Base-by-base conservation (phyloP, 139 green algal species). In the Coelastrella sp. region DNA sequence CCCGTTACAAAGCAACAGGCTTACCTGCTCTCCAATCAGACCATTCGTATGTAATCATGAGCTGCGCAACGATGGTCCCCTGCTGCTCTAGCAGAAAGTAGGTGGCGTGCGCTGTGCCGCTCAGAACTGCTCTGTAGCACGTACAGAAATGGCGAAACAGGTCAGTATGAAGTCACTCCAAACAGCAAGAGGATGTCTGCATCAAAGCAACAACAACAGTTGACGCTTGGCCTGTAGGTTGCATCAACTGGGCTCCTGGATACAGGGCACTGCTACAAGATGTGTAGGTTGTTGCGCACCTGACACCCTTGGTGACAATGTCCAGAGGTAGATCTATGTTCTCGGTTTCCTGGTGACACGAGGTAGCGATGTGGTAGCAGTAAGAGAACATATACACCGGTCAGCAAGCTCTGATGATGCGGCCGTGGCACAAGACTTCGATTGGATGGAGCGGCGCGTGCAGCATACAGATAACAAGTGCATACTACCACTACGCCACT, bases 21-120 rank as follows among this genome's bases (percentile, higher is more conserved):
- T 73, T 17, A 76, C 74, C 74, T 17, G 74, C 74, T 58, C 74
- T 13, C 74, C 74, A 80, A 23, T 80, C 74, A 23, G 74, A 80
- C 94, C 94, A 96, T 74, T 96, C 94, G 54, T 90, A 92, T 13
- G 94, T 96, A 61, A 96, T 95, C 92, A 96, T 95, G 10, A 96
- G 93, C 80, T 95, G 92, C 4, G 91, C 93, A 4, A 93, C 89
- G 16, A 94, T 79, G 2, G 74, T 57, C 1, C 74, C 90, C 4
- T 91, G 59, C 78, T 90, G 66, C 92, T 93, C 83, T 77, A 90
- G 47, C 16, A 90, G 5, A n/a, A 74, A 89, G 73, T 89, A 89
- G 4, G 56, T 79, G 54, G 61, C 86, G 71, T 85, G 64, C 56
- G 66, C 23, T 17, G n/a, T 58, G 10, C 71, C 57, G 11, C 22